phyloP scores from a whole-genome alignment of 805 yeast species.

The Nakazawaea populi region DNA sequence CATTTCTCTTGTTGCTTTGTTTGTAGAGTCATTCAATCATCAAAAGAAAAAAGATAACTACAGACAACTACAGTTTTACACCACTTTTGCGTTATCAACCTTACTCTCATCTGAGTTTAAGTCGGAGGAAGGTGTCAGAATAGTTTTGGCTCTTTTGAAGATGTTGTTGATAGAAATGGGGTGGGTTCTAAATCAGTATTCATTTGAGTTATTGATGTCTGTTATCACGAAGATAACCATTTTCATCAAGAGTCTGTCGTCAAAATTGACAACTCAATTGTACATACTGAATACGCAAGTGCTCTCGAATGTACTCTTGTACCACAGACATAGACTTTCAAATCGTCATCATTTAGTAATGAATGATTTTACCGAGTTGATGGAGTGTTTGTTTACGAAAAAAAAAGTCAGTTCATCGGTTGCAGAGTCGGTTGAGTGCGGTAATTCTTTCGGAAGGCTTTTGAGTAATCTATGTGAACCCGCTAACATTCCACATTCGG shows the following conservation, averaged over 20 bases:
- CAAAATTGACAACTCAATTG: constrained; percentile 11
- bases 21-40: neutral
- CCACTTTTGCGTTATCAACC: neutral
- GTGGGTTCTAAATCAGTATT: constrained; percentile 62
- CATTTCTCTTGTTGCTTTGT: constrained; percentile 17
- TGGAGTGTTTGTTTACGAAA: constrained; percentile 37
- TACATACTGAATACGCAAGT: constrained; percentile 39
- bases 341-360: constrained; percentile 69
- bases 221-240: constrained; percentile 24
- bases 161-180: constrained; percentile 38
- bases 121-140: neutral
- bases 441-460: constrained; percentile 48
- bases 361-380: constrained; percentile 38
- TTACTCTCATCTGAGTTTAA: neutral
- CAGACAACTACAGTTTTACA: neutral
- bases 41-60: neutral
- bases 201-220: constrained; percentile 49
- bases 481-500: constrained; percentile 24
- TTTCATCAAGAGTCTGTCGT: neutral
- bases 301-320: constrained; percentile 54
- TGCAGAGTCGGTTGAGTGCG: constrained; percentile 28
- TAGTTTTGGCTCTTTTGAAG: constrained; percentile 29
- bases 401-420: constrained; percentile 2
- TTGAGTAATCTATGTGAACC: constrained; percentile 75
- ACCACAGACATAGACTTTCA: constrained; percentile 64